These are phyloP conservation scores for Yamadazyma buinensis DNA, from an alignment of 1,139 yeast genomes.

Conservation along the genomic window DNA sequence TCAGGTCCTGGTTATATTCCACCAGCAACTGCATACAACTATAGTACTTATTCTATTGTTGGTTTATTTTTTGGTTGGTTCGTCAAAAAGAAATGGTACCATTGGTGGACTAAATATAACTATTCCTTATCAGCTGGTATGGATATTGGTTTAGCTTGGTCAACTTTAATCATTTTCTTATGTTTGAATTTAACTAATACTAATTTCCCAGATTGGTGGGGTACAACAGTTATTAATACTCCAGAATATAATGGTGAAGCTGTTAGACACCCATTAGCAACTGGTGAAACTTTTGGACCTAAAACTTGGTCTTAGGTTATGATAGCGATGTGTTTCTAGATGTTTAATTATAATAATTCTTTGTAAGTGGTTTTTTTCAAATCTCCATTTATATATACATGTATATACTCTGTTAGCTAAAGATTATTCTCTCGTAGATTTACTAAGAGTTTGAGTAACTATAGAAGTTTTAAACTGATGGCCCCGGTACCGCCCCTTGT, in stretches of 20 bases:
- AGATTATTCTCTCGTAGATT: too few relatives aligned
- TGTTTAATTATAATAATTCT: neutral
- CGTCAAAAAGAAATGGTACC: conserved; percentile 35
- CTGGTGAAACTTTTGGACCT: conserved; percentile 20
- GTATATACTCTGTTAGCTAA: too few relatives aligned
- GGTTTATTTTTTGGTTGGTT: conserved; percentile 29
- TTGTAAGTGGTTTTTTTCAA: neutral
- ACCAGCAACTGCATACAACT: conserved; percentile 45
- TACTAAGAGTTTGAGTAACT: too few relatives aligned
- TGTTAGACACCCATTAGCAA: conserved; percentile 10
- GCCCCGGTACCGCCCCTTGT: too few relatives aligned
- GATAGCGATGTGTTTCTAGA: neutral
- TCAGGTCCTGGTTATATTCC: conserved; percentile 47
- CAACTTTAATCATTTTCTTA: conserved; percentile 37
- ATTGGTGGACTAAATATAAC: conserved; percentile 46
- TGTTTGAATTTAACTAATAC: conserved; percentile 26
- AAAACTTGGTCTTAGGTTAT: conserved; percentile 12
- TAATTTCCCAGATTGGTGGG: conserved; percentile 39
- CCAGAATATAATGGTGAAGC: conserved; percentile 10
- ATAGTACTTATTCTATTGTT: conserved; percentile 35
- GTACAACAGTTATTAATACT: conserved; percentile 16
- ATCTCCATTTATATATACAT: too few relatives aligned
- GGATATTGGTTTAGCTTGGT: conserved; percentile 43
- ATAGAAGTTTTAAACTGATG: too few relatives aligned
- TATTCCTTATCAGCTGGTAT: conserved; percentile 40